Conservation (phyloP, 352 stramenopile genomes). For the Globisporangium splendens region DNA sequence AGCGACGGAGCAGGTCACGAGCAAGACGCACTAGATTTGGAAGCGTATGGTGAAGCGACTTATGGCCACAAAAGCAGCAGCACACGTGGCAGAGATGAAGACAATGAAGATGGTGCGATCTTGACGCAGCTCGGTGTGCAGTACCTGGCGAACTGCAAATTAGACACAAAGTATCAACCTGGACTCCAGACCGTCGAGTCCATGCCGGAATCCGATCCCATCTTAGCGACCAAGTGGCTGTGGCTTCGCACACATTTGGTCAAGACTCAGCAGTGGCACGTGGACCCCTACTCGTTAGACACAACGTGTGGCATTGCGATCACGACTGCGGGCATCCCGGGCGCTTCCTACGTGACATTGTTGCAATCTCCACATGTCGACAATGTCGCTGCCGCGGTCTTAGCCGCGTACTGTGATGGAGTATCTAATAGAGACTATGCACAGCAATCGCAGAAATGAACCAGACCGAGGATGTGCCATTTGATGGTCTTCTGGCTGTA, state of each 20-base stretch:
- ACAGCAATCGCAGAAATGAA: no score
- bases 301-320: constrained; percentile 1
- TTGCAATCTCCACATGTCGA: not conserved
- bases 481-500: no score
- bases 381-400: not conserved
- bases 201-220: not conserved
- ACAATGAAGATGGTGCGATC: not conserved
- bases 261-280: not conserved
- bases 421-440: no score
- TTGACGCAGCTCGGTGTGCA: constrained; percentile 1
- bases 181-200: not conserved
- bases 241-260: constrained; percentile 4
- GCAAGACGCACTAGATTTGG: not conserved
- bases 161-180: constrained; percentile 3
- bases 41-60: not conserved
- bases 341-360: not conserved
- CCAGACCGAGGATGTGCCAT: no score
- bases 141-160: constrained; percentile 5
- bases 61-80: constrained; percentile 1
- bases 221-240: not conserved
- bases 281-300: not conserved
- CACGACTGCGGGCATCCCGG: not conserved
- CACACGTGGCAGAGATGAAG: not conserved
- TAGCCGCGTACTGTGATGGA: no score
- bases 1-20: not conserved